Conservation (phyloP, 1,139 yeast species). For the Kodamaea ohmeri region DNA sequence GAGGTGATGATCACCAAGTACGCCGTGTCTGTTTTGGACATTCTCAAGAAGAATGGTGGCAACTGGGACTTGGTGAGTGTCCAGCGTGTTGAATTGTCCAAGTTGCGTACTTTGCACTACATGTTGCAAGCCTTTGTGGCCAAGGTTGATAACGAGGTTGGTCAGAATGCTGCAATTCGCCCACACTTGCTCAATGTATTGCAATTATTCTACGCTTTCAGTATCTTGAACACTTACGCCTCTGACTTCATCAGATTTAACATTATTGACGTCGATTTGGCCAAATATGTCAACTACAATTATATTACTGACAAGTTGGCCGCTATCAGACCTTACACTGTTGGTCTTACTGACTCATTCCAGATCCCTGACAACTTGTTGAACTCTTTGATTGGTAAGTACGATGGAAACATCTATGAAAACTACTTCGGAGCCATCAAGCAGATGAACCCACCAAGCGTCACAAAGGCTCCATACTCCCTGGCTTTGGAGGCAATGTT, state of each 20-base stretch:
- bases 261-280: conserved; percentile 33
- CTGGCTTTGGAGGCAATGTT: conserved; percentile 35
- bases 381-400: conserved; percentile 43
- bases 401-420: conserved; percentile 47
- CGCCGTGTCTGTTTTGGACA: conserved; percentile 23
- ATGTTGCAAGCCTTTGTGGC: conserved; percentile 23
- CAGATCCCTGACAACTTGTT: conserved; percentile 44
- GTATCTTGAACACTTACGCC: conserved; percentile 37
- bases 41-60: conserved; percentile 30
- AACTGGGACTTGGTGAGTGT: conserved; percentile 35
- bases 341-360: conserved; percentile 50
- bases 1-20: conserved; percentile 28
- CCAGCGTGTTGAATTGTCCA: conserved; percentile 26
- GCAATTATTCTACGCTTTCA: conserved; percentile 22
- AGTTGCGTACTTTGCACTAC: conserved; percentile 26
- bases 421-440: conserved; percentile 43
- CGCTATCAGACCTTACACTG: conserved; percentile 44
- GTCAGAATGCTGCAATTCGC: conserved; percentile 17
- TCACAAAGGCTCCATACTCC: conserved; percentile 42
- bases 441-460: conserved; percentile 34
- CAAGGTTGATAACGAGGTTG: conserved; percentile 15
- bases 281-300: conserved; percentile 31
- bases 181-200: conserved; percentile 24
- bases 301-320: conserved; percentile 35
- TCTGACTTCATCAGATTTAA: conserved; percentile 41